A percentile compares a stretch with the other conserved stretches of the same genome.
Conservation (phyloP, 768 basidiomycete genomes). For the Rhizopogon salebrosus region DNA sequence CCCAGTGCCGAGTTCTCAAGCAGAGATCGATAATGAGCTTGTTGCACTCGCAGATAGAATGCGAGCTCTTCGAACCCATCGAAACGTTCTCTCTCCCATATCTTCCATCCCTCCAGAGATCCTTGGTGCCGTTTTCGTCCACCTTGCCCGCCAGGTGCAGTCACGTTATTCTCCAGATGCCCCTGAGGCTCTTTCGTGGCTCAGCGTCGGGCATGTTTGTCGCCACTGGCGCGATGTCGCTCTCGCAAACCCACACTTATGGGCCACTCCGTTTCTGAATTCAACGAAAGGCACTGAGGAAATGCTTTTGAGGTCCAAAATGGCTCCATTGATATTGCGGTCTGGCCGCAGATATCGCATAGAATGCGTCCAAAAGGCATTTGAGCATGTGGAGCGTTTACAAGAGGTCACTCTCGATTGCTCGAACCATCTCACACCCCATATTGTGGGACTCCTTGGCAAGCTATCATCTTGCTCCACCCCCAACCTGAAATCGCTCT, state of each 20-base stretch:
- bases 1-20: not conserved
- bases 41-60: not conserved
- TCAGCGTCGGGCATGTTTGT: conserved; percentile 4
- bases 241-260: conserved; percentile 33
- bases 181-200: not conserved
- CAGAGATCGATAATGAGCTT: conserved; percentile 3
- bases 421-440: conserved; percentile 14
- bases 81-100: conserved; percentile 3
- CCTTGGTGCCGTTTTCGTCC: not conserved
- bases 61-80: conserved; percentile 1
- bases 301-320: conserved; percentile 42
- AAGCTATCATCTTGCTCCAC: conserved; percentile 16
- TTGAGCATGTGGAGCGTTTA: conserved; percentile 30
- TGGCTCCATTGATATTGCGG: conserved; percentile 23
- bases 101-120: conserved; percentile 7
- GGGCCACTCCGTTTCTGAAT: conserved; percentile 31
- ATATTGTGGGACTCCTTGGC: conserved; percentile 23
- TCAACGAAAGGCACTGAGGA: conserved; percentile 34
- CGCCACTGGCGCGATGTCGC: conserved; percentile 37
- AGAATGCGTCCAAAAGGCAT: conserved; percentile 24
- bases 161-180: too few relatives aligned
- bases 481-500: conserved; percentile 30
- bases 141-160: not conserved
- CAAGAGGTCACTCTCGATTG: conserved; percentile 25
- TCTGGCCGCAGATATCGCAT: conserved; percentile 24